Base-by-base conservation (phyloP, 495 filamentous ascomycete genomes). In the Xylaria intraflava region DNA sequence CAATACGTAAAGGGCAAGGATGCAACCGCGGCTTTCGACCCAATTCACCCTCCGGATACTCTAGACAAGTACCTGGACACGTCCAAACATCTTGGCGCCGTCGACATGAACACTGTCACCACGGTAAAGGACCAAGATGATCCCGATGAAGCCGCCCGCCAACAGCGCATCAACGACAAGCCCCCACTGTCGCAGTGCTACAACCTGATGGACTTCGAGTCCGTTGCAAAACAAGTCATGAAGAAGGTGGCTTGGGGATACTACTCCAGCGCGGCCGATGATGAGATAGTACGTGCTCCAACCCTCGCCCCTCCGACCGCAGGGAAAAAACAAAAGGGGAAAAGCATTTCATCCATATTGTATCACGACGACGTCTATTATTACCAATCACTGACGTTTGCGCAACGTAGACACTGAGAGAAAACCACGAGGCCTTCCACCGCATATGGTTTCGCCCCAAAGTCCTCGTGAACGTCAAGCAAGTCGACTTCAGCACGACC, bases 191-290 rank as follows among this genome's bases (percentile, higher is more conserved):
- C 86, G 53, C 86, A 94, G 65, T 96, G 91, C 76, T 96, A 90
- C 71, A 97, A 97, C 61, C 70, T 97, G 57, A 79, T 91, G 75
- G 92, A 97, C 69, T 96, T 97, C 65, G 92, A 97, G 75, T 81
- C 87, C 4, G 90, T 96, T 19, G 92, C 92, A 1, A 81, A 83
- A 59, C 72, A 78, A 16, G 83, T 92, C 30, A 95, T 96, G 92
- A 95, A 94, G 78, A 92, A 87, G 70, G 86, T 84, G 0, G 90
- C 91, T 1, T 97, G 92, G 92, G 92, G 85, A 11, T 97, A 97
- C 70, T 97, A 97, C 68, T 95, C 89, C 8, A 92, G 87, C 62
- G 92, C 89, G 46, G 90, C 93, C 0, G 93, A 98, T 66, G 93
- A 98, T 65, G 93, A 97, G 72, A 96, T 98, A 72, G 89, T 93